Evolutionary conservation across 352 stramenopile genomes (phyloP), one percentile per base, ranked within the genome.

Genomic region (Globisporangium canariense): DNA sequence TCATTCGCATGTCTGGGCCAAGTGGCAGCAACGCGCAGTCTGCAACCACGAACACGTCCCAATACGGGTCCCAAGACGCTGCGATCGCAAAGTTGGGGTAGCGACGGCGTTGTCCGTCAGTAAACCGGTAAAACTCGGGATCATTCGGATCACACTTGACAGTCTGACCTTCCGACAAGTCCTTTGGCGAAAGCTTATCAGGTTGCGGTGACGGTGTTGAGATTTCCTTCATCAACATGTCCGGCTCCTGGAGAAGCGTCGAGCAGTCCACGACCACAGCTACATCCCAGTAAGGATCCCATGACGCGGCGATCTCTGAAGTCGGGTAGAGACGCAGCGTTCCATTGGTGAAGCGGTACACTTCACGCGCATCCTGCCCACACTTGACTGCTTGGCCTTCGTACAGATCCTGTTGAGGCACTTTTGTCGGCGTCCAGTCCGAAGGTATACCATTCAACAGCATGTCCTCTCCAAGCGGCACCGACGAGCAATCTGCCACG

Each of bases 41-140:
- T 0, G 64, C 57, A 18, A 62, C 22, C 7, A 54, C 1, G 1
- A 38, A 51, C 18, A 41, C 34, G 4, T 13, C 22, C 63, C 64
- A 77, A 28, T 64, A 63, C 9, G 55, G 34, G 32, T 77, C 70
- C 64, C 64, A 77, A 20, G 70, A 74, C 3, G 51, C 43, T 2
- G 70, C 70, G 14, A 74, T 60, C 0, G 1, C 22, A 10, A 53
- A 36, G 0, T 52, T 64, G 18, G 66, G 58, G 50, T 71, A 76
- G 53, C 53, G 64, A 14, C 59, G 58, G 16, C 25, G 32, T 47
- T 70, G 28, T 18, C 66, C 66, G 13, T 41, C 45, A 2, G 28
- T 45, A 22, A 64, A 66, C 30, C 69, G 62, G 43, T 62, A 76
- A 2, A 73, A 47, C 9, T 64, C 66, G 0, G 60, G 20, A 9